Conservation (phyloP, 257 asterid genomes). For the Ehretia macrophylla region DNA sequence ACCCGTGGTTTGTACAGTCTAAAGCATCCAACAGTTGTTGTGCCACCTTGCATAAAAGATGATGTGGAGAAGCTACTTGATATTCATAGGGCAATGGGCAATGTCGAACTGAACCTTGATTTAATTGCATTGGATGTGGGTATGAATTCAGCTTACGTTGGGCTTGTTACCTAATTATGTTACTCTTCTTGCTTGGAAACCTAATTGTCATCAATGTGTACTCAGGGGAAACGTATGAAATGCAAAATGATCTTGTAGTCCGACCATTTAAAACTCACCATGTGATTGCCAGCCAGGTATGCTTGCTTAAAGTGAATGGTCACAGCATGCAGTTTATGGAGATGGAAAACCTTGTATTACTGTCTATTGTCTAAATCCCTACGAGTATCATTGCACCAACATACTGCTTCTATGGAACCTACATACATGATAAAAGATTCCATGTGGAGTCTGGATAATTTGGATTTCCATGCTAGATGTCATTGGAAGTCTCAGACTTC, state of each 20-base stretch:
- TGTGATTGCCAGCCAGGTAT: slow-evolving; percentile 90
- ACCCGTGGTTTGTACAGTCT: slow-evolving; percentile 86
- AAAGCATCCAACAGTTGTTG: slow-evolving; percentile 86
- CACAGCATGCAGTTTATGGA: background rate
- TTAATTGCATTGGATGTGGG: slow-evolving; percentile 89
- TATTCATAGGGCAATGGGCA: slow-evolving; percentile 79
- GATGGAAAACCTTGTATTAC: background rate
- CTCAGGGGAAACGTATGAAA: slow-evolving; percentile 96
- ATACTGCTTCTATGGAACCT: too few relatives aligned
- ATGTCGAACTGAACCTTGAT: slow-evolving; percentile 70
- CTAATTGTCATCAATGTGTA: slow-evolving; percentile 3
- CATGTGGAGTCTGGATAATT: too few relatives aligned
- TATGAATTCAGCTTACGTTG: slow-evolving; percentile 24
- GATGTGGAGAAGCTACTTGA: slow-evolving; percentile 74
- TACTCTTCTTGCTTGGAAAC: slow-evolving; percentile 8
- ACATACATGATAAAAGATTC: background rate
- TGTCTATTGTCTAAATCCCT: background rate
- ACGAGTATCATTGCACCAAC: background rate
- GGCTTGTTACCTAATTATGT: slow-evolving; percentile 9
- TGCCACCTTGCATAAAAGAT: slow-evolving; percentile 79
- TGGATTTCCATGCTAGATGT: too few relatives aligned
- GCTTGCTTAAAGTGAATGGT: background rate
- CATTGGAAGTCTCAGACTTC: too few relatives aligned
- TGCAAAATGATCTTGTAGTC: slow-evolving; percentile 93
- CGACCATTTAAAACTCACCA: slow-evolving; percentile 86